Conservation (phyloP, 352 stramenopile species). For the Globisporangium echinulatum region DNA sequence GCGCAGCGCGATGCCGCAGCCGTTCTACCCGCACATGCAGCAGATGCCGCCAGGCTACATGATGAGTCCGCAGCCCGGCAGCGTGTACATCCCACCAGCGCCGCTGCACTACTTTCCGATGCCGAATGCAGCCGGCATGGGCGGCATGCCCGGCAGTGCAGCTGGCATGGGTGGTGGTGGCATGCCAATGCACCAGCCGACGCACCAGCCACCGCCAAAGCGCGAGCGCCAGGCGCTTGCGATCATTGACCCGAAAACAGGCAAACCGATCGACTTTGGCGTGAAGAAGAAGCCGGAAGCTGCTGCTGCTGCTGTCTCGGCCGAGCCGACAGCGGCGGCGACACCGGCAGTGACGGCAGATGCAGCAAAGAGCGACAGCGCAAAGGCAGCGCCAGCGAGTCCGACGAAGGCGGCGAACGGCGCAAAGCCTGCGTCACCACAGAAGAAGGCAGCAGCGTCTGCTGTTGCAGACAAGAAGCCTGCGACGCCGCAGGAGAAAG, state of each 20-base stretch:
- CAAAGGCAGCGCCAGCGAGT: slow-evolving; percentile 1
- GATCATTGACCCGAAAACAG: slow-evolving; percentile 24
- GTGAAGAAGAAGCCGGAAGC: slow-evolving; percentile 3
- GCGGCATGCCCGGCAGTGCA: not conserved
- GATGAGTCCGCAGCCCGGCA: slow-evolving; percentile 31
- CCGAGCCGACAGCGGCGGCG: not conserved
- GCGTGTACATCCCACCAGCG: slow-evolving; percentile 8
- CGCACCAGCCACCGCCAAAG: slow-evolving; percentile 30
- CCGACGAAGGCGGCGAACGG: slow-evolving; percentile 15
- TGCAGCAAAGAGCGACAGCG: slow-evolving; percentile 10
- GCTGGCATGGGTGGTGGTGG: slow-evolving; percentile 26
- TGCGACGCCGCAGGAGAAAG: slow-evolving; percentile 5
- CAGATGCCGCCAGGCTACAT: slow-evolving; percentile 43
- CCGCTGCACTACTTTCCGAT: slow-evolving; percentile 38
- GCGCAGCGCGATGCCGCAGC: slow-evolving; percentile 29
- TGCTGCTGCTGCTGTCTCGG: no score
- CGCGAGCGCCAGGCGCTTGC: slow-evolving; percentile 38
- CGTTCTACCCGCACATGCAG: slow-evolving; percentile 42
- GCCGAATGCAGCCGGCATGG: slow-evolving; percentile 14
- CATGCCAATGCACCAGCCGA: slow-evolving; percentile 25
- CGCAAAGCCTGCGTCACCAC: slow-evolving; percentile 18
- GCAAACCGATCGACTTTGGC: slow-evolving; percentile 6
- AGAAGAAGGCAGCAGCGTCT: slow-evolving; percentile 10
- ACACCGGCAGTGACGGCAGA: slow-evolving; percentile 2
- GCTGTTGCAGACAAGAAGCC: not conserved